Base-by-base conservation (phyloP, 176 grass and related monocot genomes). In the Saccharum spontaneum region DNA sequence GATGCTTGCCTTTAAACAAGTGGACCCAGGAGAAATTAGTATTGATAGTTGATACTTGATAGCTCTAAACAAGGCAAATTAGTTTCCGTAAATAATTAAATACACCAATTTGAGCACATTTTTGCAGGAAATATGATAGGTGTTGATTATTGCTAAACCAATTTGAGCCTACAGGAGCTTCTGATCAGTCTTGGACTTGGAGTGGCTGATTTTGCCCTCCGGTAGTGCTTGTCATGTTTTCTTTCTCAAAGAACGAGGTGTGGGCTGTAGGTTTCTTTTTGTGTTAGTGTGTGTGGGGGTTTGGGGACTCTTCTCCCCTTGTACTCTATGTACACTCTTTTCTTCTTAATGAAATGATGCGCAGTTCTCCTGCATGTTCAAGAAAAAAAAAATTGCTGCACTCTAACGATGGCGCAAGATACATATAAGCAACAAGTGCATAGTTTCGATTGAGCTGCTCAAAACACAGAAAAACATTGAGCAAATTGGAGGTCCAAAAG, bases 61-160 rank as follows among this genome's bases (percentile, higher is more conserved):
- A 60, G 55, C 44, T 83, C 69, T 36, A 38, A 86, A 76, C 8
- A 30, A 33, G 16, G 48, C 4, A 57, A 70, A 78, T 43, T 63
- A 26, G 46, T 69, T 75, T 60, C 30, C 6, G 24, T 17, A 34
- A 65, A 63, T n/a, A 81, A 54, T 81, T 16, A 43, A 73, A 63
- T 16, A 82, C 54, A 81, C 8, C 8, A 44, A 41, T 65, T 65
- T 14, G 60, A 55, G 70, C 1, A 8, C 22, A 23, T 24, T 60
- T 59, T 60, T 60, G 57, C 57, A 24, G 11, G n/a, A 61, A 61
- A 65, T 15, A 65, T 65, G 62, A 65, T 6, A 64, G 61, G 26
- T 64, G 61, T 30, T 64, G 24, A 65, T 65, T 9, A 10, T 24
- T 61, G 57, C 22, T 61, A n/a, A 3, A 61, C 22, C 22, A 23